A percentile compares a stretch with the other conserved stretches of the same genome.
These are phyloP conservation scores for Alternaria sp. DNA, from an alignment of 2,329 filamentous ascomycete genomes.

Conservation along the genomic window DNA sequence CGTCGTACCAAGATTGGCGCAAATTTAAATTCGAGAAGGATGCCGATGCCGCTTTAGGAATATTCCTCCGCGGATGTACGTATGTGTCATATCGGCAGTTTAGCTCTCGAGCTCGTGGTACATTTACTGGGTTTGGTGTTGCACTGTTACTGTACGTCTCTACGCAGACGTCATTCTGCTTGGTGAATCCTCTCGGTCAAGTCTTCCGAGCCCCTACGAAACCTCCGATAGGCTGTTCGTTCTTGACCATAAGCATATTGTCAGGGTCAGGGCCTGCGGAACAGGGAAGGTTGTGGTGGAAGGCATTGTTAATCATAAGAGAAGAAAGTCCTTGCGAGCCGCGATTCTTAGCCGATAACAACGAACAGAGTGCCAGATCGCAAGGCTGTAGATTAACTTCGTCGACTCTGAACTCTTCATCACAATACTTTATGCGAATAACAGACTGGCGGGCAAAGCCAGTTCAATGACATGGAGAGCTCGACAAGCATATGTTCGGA, in stretches of 20 bases:
- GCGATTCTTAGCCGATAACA: background rate
- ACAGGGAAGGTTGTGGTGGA: background rate
- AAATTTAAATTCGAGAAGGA: background rate
- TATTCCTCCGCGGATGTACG: background rate
- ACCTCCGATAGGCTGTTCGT: background rate
- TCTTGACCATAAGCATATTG: background rate
- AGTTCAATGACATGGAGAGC: background rate
- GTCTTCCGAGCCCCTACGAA: background rate
- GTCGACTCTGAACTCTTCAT: background rate
- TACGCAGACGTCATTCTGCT: background rate
- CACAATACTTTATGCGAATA: no score
- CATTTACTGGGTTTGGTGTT: background rate
- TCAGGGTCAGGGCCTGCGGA: background rate
- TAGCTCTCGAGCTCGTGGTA: background rate
- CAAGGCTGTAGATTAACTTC: background rate
- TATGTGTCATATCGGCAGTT: background rate
- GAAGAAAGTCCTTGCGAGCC: background rate
- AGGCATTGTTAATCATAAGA: background rate
- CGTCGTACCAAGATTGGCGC: background rate
- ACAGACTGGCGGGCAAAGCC: background rate
- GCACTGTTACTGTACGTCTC: background rate
- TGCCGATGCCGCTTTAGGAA: background rate
- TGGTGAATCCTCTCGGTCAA: background rate
- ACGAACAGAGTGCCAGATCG: background rate
- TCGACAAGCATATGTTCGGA: background rate